phyloP scores from a whole-genome alignment of 139 green algal species.

The Chlamydomonas sphaeroides region DNA sequence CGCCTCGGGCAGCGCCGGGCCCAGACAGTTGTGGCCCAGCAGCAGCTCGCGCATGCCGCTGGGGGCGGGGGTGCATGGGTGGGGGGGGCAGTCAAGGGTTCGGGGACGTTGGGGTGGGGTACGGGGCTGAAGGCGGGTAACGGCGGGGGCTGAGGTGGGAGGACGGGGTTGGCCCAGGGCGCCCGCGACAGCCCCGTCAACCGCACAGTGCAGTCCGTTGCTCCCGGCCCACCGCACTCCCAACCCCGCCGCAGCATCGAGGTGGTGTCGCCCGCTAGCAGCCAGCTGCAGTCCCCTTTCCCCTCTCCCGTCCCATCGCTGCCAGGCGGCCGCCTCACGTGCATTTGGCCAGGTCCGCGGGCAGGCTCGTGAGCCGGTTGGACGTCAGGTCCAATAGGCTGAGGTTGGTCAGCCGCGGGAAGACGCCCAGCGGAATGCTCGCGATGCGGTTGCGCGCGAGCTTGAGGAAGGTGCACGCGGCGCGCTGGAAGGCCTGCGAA shows the following conservation, averaged over 20 bases:
- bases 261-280: no score
- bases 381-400: slow-evolving; percentile 5
- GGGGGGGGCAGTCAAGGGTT: neutral
- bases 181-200: neutral
- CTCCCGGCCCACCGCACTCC: no score
- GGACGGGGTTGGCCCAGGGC: neutral
- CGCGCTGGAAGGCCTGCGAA: no score
- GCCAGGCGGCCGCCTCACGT: neutral
- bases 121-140: neutral
- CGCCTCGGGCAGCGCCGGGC: neutral
- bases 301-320: no score
- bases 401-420: slow-evolving; percentile 18
- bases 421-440: slow-evolving; percentile 14
- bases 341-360: slow-evolving; percentile 26
- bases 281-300: no score
- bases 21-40: slow-evolving; percentile 8
- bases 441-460: neutral
- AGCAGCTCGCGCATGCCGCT: slow-evolving; percentile 8
- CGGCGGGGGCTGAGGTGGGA: neutral
- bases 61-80: neutral
- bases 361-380: neutral
- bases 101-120: neutral
- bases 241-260: no score
- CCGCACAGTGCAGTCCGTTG: neutral
- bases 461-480: neutral